Conservation (phyloP, 495 filamentous ascomycete species). For the Lasiosphaeria miniovina region DNA sequence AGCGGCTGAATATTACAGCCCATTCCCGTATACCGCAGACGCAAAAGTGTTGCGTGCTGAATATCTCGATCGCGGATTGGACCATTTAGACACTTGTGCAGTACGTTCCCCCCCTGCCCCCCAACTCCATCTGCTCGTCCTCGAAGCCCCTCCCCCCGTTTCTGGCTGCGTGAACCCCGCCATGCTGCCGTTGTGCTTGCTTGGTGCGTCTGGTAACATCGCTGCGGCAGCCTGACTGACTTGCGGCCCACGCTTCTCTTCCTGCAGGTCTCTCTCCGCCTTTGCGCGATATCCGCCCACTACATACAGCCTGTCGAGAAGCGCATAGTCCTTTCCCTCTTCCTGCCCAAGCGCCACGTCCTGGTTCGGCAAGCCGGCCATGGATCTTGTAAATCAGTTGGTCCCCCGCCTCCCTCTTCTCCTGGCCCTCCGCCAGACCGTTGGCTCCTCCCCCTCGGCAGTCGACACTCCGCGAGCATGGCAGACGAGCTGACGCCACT, state of each 20-base stretch:
- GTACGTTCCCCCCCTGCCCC: constrained; percentile 2
- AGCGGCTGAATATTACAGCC: background rate
- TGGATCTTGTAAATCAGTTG: constrained; percentile 87
- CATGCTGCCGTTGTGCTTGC: background rate
- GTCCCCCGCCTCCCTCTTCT: constrained; percentile 32
- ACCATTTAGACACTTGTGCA: background rate
- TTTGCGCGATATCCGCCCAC: too few relatives aligned
- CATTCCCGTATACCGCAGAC: background rate
- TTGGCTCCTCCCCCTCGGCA: constrained; percentile 7
- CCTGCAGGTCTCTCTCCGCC: too few relatives aligned
- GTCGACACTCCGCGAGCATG: constrained; percentile 16
- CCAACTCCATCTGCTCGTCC: background rate
- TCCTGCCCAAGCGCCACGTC: constrained; percentile 15
- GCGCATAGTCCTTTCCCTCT: constrained; percentile 1
- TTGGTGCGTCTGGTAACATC: constrained; percentile 9
- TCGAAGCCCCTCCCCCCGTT: background rate
- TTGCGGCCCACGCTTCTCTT: background rate
- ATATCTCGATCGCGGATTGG: constrained; percentile 1
- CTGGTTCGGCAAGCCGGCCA: constrained; percentile 32
- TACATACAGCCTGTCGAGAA: too few relatives aligned
- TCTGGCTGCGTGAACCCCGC: constrained; percentile 10
- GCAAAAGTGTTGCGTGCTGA: background rate
- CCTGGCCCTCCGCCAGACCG: constrained; percentile 5
- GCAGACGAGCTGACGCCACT: constrained; percentile 33
- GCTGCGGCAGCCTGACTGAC: background rate